Evolutionary conservation across 2,329 filamentous ascomycete genomes (phyloP).

Genomic region (Fusarium pseudocircinatum): DNA sequence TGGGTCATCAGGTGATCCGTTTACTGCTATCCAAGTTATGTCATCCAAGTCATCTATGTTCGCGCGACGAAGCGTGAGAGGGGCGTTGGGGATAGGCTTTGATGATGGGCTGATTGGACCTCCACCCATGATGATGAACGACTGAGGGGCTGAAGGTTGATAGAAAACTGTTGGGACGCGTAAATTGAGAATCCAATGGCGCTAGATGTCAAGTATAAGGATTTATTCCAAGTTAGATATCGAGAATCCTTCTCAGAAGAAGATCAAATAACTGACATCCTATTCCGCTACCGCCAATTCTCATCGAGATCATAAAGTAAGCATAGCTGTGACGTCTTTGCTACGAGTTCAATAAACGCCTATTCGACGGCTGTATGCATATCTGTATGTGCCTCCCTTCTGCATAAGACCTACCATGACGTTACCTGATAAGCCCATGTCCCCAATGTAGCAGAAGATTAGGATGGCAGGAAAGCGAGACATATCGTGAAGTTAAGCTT

Average conservation of each 20-base stretch:
- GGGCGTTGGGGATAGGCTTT: neutral
- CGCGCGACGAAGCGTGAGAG: neutral
- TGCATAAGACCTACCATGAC: neutral
- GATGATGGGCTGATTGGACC: neutral
- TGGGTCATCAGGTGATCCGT: neutral
- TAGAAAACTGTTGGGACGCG: rapidly evolving
- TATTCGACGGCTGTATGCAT: rapidly evolving
- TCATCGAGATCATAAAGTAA: neutral
- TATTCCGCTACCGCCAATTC: rapidly evolving
- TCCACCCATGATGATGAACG: neutral
- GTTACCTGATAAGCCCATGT: neutral
- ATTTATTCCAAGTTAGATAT: rapidly evolving
- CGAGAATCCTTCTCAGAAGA: rapidly evolving
- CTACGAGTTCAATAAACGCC: rapidly evolving
- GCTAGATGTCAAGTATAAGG: rapidly evolving
- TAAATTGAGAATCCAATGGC: no score
- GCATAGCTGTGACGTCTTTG: neutral
- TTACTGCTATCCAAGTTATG: neutral
- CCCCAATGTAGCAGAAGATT: no score
- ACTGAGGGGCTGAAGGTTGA: rapidly evolving
- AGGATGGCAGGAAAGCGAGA: no score
- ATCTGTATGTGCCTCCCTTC: neutral
- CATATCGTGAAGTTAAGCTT: no score
- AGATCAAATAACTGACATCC: neutral
- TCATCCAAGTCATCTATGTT: neutral